These are phyloP conservation scores for Nepenthes mirabilis DNA, from an alignment of 148 eudicot species.

Conservation along the genomic window DNA sequence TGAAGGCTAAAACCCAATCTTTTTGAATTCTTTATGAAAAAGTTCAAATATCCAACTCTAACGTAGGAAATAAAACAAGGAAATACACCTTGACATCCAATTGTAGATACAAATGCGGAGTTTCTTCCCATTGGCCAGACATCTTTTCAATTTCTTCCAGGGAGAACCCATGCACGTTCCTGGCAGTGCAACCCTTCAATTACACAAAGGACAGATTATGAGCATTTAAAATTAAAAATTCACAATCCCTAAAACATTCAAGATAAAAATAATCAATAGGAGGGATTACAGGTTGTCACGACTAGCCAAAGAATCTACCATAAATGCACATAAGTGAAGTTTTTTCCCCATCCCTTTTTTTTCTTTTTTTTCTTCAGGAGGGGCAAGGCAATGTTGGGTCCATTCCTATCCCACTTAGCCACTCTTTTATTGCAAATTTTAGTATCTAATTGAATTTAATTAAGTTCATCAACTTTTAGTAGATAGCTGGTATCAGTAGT, in stretches of 20 bases:
- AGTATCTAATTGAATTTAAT: no score
- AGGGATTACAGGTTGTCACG: no score
- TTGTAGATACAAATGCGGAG: conserved; percentile 72
- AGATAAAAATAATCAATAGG: no score
- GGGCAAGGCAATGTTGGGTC: no score
- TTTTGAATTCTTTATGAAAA: neutral
- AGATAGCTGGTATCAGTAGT: no score
- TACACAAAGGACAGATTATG: conserved; percentile 1
- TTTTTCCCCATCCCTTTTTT: no score
- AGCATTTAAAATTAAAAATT: neutral
- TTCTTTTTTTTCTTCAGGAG: no score
- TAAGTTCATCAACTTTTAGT: no score
- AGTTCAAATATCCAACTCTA: neutral
- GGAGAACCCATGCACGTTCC: conserved; percentile 85
- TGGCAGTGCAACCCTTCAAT: conserved; percentile 89
- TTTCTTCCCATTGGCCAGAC: conserved; percentile 90
- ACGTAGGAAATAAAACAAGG: neutral
- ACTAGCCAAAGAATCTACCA: no score
- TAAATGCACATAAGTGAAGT: no score
- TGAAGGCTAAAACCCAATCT: conserved; percentile 1
- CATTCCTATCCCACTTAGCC: no score
- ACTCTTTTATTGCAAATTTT: no score
- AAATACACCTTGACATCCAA: conserved; percentile 63
- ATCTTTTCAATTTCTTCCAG: conserved; percentile 69
- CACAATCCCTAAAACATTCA: neutral